Base-by-base conservation (phyloP, 805 yeast species). In the Wickerhamomyces chambardii region DNA sequence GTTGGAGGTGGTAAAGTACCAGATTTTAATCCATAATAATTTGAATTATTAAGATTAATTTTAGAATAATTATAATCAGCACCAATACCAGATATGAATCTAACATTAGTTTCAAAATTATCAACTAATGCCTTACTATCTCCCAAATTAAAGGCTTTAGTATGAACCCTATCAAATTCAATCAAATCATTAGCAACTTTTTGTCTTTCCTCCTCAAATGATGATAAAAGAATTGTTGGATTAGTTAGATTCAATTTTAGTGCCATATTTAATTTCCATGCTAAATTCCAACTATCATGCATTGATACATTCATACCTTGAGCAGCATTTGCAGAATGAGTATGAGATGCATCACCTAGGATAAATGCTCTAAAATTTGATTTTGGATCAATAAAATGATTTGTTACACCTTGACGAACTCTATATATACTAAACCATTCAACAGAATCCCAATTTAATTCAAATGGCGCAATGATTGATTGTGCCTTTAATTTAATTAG, bases 381-480 rank as follows among this genome's bases (percentile, higher is more conserved):
- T 6, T 24, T 24, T 9, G 4, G 4, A 14, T 41, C 41, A 12
- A 33, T 36, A 30, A 51, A 46, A 12, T 38, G 36, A 17, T 48
- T 33, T 14, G 54, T 50, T 16, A 51, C 53, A 30, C 63, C 37
- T 37, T 58, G 63, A 15, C 63, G 61, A 34, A 58, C 51, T 35
- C 52, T 56, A 31, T 55, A 55, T 15, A 56, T 56, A n/a, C 58
- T 51, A 37, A 42, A 55, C 59, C 60, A 55, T 36, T 47, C 45
- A 33, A 56, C 34, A 19, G 48, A 47, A 12, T 41, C 42, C 39
- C 51, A 46, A 34, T 55, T 58, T 32, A 56, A 40, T n/a, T 38
- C 36, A 33, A 43, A 52, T 11, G 58, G 57, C 29, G 47, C 35
- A 7, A 34, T 33, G 6, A 31, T 32, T 28, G 45, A 45, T 25